phyloP scores from a whole-genome alignment of 345 rosid genomes.

The Pugionium dolabratum region DNA sequence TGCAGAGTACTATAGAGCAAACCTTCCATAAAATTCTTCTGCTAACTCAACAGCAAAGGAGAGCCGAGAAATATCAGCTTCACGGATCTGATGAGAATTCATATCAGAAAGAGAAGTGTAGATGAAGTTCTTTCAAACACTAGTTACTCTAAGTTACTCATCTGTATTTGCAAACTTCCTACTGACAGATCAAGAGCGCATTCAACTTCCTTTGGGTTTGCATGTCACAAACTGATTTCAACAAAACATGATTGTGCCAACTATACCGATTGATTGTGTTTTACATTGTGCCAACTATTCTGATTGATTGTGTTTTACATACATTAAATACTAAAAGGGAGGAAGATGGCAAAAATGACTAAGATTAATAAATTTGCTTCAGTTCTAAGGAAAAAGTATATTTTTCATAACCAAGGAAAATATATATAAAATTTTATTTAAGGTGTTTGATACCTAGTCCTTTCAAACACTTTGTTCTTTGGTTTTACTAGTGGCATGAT shows the following conservation, averaged over 20 bases:
- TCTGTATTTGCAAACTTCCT: conserved; percentile 10
- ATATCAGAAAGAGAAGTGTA: conserved; percentile 26
- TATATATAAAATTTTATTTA: background rate
- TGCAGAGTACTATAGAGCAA: conserved; percentile 26
- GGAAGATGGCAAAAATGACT: background rate
- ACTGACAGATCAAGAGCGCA: conserved; percentile 3
- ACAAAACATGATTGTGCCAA: background rate
- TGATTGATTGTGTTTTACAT: background rate
- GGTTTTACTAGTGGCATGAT: background rate
- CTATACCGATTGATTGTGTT: background rate
- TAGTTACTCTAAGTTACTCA: conserved; percentile 5
- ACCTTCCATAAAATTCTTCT: conserved; percentile 99
- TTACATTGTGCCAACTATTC: too few species aligned
- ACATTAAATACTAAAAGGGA: conserved; percentile 4
- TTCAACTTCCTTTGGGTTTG: background rate
- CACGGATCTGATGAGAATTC: conserved; percentile 67
- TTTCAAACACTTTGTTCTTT: conserved; percentile 13
- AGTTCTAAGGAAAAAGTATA: too few species aligned
- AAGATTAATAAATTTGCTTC: background rate
- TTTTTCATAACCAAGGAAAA: background rate
- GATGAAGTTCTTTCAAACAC: conserved; percentile 16
- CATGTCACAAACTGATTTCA: background rate
- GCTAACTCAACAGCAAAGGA: conserved; percentile 99
- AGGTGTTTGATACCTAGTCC: background rate
- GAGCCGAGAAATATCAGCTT: conserved; percentile 96